Evolutionary conservation across 2,329 filamentous ascomycete genomes (phyloP), one percentile per base, ranked within the genome.

Genomic region (Seiridium unicorne): DNA sequence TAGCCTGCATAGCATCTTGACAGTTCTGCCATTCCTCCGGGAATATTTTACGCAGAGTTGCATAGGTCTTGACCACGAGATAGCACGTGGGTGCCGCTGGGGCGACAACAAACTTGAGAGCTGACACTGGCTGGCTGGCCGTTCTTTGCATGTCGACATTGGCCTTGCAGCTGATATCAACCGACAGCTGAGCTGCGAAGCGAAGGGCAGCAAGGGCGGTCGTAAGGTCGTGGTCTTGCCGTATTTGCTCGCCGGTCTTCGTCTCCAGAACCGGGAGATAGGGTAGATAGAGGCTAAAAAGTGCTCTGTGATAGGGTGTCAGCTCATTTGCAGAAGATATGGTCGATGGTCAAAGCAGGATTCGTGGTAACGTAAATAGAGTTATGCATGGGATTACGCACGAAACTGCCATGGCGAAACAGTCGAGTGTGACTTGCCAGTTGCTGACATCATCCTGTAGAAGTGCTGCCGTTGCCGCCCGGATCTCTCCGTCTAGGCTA

Each of bases 341-440:
- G 18, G 18, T 26, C 18, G 18, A 26, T 26, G 18, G 18, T 26
- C 18, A 26, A 26, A 26, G 18, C 18, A 26, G 18, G 18, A 26
- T 26, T 26, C 18, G 18, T 26, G 18, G 18, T 26, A 26, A 26
- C 18, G 18, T 26, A 26, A 26, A 26, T 26, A 26, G 18, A 26
- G 18, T 26, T 26, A 26, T 26, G 2, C 18, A 26, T 26, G 18
- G 18, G 53, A 51, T 46, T 13, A 60, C 66, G 34, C 67, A 72
- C 70, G 69, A 70, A 35, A 69, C 62, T n/a, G 70, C 65, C 70
- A 73, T 72, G 4, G 71, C 69, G 44, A 73, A 73, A 54, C 70
- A 72, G 47, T 73, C 71, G 1, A 73, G 68, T 54, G 66, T 65
- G 18, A 63, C 58, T 60, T 72, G 69, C 71, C 71, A 73, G 26